A percentile compares a stretch with the other conserved stretches of the same genome.
These are phyloP conservation scores for Geranomyces variabilis DNA, from an alignment of 192 early-diverging fungal species.

Conservation along the genomic window DNA sequence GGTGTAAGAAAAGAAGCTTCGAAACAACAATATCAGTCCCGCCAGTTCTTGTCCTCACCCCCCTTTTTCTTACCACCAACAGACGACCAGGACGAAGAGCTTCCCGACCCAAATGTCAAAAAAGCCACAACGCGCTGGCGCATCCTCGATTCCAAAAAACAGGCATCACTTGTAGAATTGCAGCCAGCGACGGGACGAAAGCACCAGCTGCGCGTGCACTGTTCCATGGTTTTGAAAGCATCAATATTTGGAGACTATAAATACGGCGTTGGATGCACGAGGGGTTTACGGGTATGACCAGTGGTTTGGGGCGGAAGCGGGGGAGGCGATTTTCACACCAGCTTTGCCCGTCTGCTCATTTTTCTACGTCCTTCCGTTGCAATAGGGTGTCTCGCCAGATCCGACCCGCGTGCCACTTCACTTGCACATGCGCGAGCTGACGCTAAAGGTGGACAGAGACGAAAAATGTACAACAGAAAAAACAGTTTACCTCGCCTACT, in stretches of 20 bases:
- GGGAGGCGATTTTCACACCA: not conserved
- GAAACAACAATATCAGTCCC: no score
- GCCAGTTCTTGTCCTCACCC: no score
- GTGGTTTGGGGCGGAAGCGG: not conserved
- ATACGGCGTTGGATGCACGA: constrained; percentile 45
- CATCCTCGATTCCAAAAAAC: constrained; percentile 24
- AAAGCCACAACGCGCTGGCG: constrained; percentile 38
- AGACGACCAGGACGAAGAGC: constrained; percentile 27
- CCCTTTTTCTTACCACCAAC: no score
- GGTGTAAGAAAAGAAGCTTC: constrained; percentile 16
- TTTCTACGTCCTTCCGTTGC: not conserved
- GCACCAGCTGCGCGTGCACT: constrained; percentile 54
- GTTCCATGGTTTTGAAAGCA: constrained; percentile 35
- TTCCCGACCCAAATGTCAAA: constrained; percentile 19
- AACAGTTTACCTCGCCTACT: no score
- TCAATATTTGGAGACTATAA: constrained; percentile 53
- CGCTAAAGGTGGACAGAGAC: constrained; percentile 32
- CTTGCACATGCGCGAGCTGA: constrained; percentile 44
- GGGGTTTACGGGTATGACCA: constrained; percentile 30
- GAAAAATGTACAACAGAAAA: not conserved
- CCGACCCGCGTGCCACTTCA: constrained; percentile 45
- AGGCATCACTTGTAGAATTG: constrained; percentile 42
- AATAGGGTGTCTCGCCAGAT: constrained; percentile 30
- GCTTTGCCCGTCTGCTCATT: not conserved
- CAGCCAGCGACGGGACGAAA: constrained; percentile 50